These are phyloP conservation scores for Pontederia paniculata DNA, from an alignment of 176 grass and related monocot genomes.

Conservation along the genomic window DNA sequence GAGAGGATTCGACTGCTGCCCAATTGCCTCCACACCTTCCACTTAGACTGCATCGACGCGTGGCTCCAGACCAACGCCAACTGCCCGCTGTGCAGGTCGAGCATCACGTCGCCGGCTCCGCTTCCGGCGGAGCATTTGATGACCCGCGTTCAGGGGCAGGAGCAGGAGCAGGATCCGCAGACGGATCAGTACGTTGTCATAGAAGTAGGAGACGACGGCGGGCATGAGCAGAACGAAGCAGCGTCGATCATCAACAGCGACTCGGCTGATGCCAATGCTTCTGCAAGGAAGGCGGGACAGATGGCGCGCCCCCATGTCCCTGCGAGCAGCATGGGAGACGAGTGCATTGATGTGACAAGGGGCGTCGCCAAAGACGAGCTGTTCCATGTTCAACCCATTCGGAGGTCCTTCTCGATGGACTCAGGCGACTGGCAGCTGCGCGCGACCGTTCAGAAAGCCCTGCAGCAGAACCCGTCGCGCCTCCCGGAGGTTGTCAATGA, in stretches of 20 bases:
- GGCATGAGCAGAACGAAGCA: neutral
- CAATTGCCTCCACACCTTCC: slow-evolving; percentile 69
- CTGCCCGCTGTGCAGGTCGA: slow-evolving; percentile 64
- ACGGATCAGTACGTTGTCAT: slow-evolving; percentile 10
- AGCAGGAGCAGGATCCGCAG: neutral
- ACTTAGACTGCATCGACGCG: slow-evolving; percentile 47
- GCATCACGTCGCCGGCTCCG: slow-evolving; percentile 23
- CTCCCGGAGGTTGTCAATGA: slow-evolving; percentile 15
- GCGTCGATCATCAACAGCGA: too few species aligned
- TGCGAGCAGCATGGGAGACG: slow-evolving; percentile 25
- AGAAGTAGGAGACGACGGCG: slow-evolving; percentile 4
- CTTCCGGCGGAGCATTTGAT: slow-evolving; percentile 8
- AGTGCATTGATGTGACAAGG: slow-evolving; percentile 17
- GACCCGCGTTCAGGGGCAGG: neutral
- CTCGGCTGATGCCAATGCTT: neutral
- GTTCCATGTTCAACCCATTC: slow-evolving; percentile 17
- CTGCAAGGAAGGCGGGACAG: neutral
- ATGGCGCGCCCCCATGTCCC: neutral
- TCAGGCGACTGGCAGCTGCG: slow-evolving; percentile 20
- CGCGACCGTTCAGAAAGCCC: slow-evolving; percentile 33
- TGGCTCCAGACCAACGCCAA: slow-evolving; percentile 61
- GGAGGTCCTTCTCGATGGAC: slow-evolving; percentile 52
- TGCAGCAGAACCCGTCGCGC: slow-evolving; percentile 22
- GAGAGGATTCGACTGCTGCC: slow-evolving; percentile 58
- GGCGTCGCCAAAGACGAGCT: slow-evolving; percentile 5